Base-by-base conservation (phyloP, 1,139 yeast species). In the Hyphopichia pseudoburtonii region DNA sequence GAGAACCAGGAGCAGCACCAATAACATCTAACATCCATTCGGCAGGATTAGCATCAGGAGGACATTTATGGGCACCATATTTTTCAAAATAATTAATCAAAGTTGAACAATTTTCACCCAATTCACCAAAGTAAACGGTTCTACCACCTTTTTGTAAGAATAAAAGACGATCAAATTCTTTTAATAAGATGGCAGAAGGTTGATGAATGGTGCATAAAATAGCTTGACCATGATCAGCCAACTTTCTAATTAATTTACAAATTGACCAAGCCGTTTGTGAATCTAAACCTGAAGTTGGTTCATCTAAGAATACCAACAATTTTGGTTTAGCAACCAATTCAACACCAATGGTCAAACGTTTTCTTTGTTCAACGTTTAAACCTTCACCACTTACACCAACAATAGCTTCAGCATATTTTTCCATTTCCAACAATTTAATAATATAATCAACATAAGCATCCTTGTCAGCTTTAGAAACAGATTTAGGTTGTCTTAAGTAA, bases 91-190 rank as follows among this genome's bases (percentile, higher is more conserved):
- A 82, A 30, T 62, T 51, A 36, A 76, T 61, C 51, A 82, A 58
- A 3, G 77, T 65, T 10, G 51, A 35, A 40, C 84, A 78, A 48
- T 70, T 68, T 39, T 63, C 56, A 43, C 86, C 86, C 51, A 80
- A 77, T 45, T 80, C 83, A 43, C 86, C 86, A 53, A 79, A 80
- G 56, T 81, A 81, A 28, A 80, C 86, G 44, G 84, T 80, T 56
- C 71, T 64, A 44, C 86, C 86, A 43, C 72, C 72, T 44, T 51
- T 60, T 50, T 64, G 70, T 45, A 66, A 57, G 41, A 66, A 64
- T 43, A 66, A 58, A 35, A 66, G 51, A 34, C 69, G 52, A 41
- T 64, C 70, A 39, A 64, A 64, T 38, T 61, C 67, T 38, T 60
- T 52, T 47, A 66, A 52, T 39, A 66, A 59, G 28, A 64, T 48